These are phyloP conservation scores for Tetrapyrgos nigripes DNA, from an alignment of 1,284 basidiomycete genomes.

Conservation along the genomic window DNA sequence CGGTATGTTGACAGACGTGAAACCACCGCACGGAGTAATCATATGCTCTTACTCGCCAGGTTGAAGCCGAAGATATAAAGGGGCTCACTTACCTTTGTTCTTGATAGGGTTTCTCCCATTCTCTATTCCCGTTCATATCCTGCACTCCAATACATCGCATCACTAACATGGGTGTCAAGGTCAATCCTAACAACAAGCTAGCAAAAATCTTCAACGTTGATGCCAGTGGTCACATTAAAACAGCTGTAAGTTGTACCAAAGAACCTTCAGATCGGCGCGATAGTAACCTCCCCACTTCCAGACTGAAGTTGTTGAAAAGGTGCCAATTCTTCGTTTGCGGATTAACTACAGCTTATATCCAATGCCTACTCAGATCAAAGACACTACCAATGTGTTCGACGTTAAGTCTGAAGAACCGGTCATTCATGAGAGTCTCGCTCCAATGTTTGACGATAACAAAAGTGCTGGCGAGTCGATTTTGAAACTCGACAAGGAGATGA, in stretches of 20 bases:
- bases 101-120: too few relatives aligned
- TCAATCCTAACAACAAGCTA: slow-evolving; percentile 1
- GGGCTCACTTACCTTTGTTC: background rate
- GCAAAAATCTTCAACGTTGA: background rate
- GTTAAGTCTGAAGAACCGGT: background rate
- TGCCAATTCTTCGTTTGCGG: background rate
- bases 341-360: slow-evolving; percentile 1
- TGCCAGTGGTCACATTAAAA: background rate
- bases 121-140: slow-evolving; percentile 1
- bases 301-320: background rate
- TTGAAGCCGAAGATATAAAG: slow-evolving; percentile 1
- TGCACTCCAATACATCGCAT: background rate
- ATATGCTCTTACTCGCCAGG: background rate
- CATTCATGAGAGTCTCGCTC: slow-evolving; percentile 1
- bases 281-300: background rate
- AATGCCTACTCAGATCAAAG: background rate
- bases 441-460: background rate
- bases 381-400: background rate
- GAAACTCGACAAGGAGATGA: background rate
- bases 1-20: background rate
- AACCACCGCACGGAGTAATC: background rate
- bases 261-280: background rate
- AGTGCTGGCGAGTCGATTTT: background rate
- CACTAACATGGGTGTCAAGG: slow-evolving; percentile 4
- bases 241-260: background rate